Conservation (phyloP, 2,329 filamentous ascomycete species). For the Ophiosphaerella narmari region DNA sequence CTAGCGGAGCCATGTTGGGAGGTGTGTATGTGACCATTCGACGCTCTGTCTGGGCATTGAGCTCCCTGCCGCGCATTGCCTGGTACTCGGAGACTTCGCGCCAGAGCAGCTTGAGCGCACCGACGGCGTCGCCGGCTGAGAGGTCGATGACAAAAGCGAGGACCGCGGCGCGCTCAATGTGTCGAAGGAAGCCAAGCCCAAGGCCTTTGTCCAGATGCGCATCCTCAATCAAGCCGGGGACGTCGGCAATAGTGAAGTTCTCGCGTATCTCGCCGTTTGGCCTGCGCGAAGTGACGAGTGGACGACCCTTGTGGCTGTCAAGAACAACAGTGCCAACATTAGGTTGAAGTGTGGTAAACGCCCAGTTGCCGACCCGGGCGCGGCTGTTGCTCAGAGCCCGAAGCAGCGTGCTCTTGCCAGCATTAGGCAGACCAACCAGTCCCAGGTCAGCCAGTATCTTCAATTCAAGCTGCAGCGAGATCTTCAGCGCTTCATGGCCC, state of each 20-base stretch:
- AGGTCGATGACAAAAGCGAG: conserved; percentile 94
- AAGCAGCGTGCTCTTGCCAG: conserved; percentile 91
- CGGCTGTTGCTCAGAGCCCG: conserved; percentile 86
- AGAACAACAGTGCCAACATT: conserved; percentile 96
- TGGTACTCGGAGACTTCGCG: conserved; percentile 89
- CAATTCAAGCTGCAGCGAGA: conserved; percentile 85
- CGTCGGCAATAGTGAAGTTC: conserved; percentile 92
- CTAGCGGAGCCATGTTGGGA: conserved; percentile 13
- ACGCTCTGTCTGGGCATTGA: conserved; percentile 66
- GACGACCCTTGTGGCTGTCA: conserved; percentile 81
- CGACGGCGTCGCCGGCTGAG: conserved; percentile 75
- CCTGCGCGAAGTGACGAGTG: conserved; percentile 55
- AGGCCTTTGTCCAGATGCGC: conserved; percentile 91
- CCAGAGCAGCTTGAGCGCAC: conserved; percentile 82
- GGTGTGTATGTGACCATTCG: conserved; percentile 61
- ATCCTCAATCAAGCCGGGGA: conserved; percentile 89
- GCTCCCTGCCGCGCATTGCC: conserved; percentile 74
- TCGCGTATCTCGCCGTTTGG: conserved; percentile 64
- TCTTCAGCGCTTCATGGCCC: conserved; percentile 76
- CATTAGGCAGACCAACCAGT: conserved; percentile 91
- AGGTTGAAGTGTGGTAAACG: conserved; percentile 92
- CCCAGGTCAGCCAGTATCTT: conserved; percentile 96
- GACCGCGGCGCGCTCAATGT: conserved; percentile 91
- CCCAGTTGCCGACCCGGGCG: conserved; percentile 90
- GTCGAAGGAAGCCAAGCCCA: conserved; percentile 87